Base-by-base conservation (phyloP, 2,329 filamentous ascomycete species). In the Colletotrichum liriopes region DNA sequence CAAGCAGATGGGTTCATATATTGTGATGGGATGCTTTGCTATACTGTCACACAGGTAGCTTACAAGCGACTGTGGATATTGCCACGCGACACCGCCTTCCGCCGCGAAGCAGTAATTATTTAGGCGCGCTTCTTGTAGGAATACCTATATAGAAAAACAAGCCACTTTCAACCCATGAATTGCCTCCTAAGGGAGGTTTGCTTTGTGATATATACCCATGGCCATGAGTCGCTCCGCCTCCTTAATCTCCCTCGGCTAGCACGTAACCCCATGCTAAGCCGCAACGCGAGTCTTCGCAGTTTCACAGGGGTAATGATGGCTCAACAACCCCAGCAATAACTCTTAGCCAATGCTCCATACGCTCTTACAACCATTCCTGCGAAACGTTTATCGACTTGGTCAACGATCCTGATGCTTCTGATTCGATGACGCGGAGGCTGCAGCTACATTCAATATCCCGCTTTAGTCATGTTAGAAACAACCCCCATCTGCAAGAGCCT, bases 21-120 rank as follows among this genome's bases (percentile, higher is more conserved):
- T 77, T 83, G 84, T n/a, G 86, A 90, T 67, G 92, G 93, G 6
- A 84, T 89, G 12, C 81, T 95, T 20, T 93, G 92, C 75, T 92
- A 94, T 77, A n/a, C n/a, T n/a, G n/a, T n/a, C n/a, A n/a, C n/a
- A n/a, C n/a, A n/a, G n/a, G n/a, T n/a, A n/a, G n/a, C n/a, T n/a
- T n/a, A n/a, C n/a, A n/a, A n/a, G n/a, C n/a, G n/a, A n/a, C n/a
- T n/a, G n/a, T n/a, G n/a, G n/a, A n/a, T n/a, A n/a, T n/a, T n/a
- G n/a, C n/a, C n/a, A n/a, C n/a, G n/a, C n/a, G n/a, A n/a, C n/a
- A n/a, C n/a, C n/a, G n/a, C n/a, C n/a, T n/a, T n/a, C n/a, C n/a
- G n/a, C n/a, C n/a, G n/a, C n/a, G n/a, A n/a, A n/a, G n/a, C n/a
- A n/a, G n/a, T n/a, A n/a, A n/a, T n/a, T n/a, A n/a, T n/a, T n/a